Conservation (phyloP, 1,284 basidiomycete species). For the Cryptococcus sp. region DNA sequence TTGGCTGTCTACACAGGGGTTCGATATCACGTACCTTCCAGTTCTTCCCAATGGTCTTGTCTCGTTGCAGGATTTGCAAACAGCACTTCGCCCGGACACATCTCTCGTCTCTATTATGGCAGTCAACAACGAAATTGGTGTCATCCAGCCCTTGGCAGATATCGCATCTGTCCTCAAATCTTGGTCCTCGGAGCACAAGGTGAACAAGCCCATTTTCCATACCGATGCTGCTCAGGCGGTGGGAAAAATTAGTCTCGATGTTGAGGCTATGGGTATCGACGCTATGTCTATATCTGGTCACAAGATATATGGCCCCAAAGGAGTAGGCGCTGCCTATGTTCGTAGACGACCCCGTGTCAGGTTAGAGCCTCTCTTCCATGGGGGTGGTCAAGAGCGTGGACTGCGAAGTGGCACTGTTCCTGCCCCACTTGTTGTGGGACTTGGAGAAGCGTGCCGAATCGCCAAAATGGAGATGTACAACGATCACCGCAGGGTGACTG, state of each 20-base stretch:
- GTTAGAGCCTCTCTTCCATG: slow-evolving; percentile 90
- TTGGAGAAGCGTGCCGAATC: slow-evolving; percentile 92
- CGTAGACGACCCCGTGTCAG: slow-evolving; percentile 88
- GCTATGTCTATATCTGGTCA: slow-evolving; percentile 95
- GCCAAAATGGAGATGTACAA: slow-evolving; percentile 88
- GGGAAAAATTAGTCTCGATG: slow-evolving; percentile 86
- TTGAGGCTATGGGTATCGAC: slow-evolving; percentile 94
- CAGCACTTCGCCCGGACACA: slow-evolving; percentile 79
- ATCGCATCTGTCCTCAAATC: slow-evolving; percentile 74
- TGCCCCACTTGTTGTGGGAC: slow-evolving; percentile 82
- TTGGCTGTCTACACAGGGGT: slow-evolving; percentile 91
- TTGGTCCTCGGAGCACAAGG: slow-evolving; percentile 56
- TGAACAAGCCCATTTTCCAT: slow-evolving; percentile 89
- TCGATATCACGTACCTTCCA: slow-evolving; percentile 95
- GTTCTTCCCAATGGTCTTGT: slow-evolving; percentile 85
- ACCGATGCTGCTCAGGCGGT: slow-evolving; percentile 96
- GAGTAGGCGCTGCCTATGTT: slow-evolving; percentile 91
- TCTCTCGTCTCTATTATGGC: slow-evolving; percentile 94
- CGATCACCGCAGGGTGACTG: slow-evolving; percentile 75
- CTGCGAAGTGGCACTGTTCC: slow-evolving; percentile 90
- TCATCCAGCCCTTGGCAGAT: slow-evolving; percentile 95
- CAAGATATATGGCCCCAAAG: slow-evolving; percentile 98
- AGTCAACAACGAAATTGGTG: slow-evolving; percentile 99
- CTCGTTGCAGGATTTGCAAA: slow-evolving; percentile 69
- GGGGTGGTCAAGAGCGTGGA: slow-evolving; percentile 97